Conservation (phyloP, 179 eudicot genomes). For the Corrigiola litoralis region DNA sequence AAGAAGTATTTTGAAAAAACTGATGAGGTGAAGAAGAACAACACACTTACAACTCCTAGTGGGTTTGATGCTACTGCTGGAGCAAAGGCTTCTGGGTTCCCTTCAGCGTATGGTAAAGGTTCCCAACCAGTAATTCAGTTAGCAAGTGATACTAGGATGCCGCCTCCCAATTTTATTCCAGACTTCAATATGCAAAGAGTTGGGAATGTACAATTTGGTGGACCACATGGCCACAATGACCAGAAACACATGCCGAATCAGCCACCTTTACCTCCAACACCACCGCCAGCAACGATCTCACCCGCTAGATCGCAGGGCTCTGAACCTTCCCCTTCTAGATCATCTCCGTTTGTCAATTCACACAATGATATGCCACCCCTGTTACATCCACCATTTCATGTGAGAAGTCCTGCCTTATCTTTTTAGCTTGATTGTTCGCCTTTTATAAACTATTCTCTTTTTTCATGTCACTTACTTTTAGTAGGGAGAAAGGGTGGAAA, state of each 20-base stretch:
- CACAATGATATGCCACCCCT: constrained; percentile 39
- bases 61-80: constrained; percentile 36
- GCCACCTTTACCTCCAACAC: constrained; percentile 96
- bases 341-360: constrained; percentile 50
- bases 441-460: background rate
- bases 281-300: constrained; percentile 66
- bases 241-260: constrained; percentile 53
- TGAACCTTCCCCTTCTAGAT: constrained; percentile 38
- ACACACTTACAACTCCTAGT: constrained; percentile 21
- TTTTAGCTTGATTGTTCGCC: background rate
- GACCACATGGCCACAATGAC: constrained; percentile 44
- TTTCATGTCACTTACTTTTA: too few species aligned
- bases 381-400: constrained; percentile 58
- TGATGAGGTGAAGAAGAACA: constrained; percentile 40
- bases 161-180: constrained; percentile 33
- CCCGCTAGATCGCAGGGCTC: constrained; percentile 48
- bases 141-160: constrained; percentile 42
- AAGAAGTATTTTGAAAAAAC: constrained; percentile 49
- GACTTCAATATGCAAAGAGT: constrained; percentile 39
- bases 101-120: constrained; percentile 33
- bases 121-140: constrained; percentile 32
- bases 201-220: constrained; percentile 29
- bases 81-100: constrained; percentile 34
- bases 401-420: background rate
- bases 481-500: background rate